Percentiles rank a stretch among this genome's conserved stretches.
Conservation (phyloP, 208 protist genomes). For the Trypanosoma platydactyli region DNA sequence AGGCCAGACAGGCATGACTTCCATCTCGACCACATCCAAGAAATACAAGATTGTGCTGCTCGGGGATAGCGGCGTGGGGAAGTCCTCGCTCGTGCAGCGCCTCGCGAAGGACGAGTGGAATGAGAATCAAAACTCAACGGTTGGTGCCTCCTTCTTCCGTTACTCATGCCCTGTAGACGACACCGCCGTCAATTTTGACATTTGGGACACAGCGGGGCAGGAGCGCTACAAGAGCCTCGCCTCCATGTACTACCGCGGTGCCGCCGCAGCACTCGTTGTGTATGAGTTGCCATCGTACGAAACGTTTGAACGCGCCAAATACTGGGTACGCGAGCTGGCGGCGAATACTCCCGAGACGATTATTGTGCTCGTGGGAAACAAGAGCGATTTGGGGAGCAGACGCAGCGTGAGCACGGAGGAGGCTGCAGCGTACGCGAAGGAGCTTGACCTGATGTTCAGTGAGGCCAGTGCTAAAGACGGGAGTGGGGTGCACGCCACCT, state of each 20-base stretch:
- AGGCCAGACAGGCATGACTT: background rate
- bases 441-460: conserved; percentile 50
- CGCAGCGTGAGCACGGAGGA: conserved; percentile 61
- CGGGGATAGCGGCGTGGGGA: conserved; percentile 89
- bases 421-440: conserved; percentile 44
- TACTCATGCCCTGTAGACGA: conserved; percentile 68
- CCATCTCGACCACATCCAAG: conserved; percentile 21
- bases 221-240: conserved; percentile 88
- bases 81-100: conserved; percentile 85
- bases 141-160: conserved; percentile 84
- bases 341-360: conserved; percentile 89
- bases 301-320: conserved; percentile 93
- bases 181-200: conserved; percentile 75
- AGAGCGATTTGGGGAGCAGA: conserved; percentile 78
- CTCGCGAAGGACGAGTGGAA: conserved; percentile 81
- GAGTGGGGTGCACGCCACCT: conserved; percentile 65
- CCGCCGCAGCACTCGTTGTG: conserved; percentile 92
- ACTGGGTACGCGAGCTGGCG: conserved; percentile 96
- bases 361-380: conserved; percentile 95
- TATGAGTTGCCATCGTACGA: conserved; percentile 96
- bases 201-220: conserved; percentile 92
- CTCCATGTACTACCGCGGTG: conserved; percentile 93
- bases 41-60: conserved; percentile 90
- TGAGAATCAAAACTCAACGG: conserved; percentile 70
- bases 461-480: conserved; percentile 82